Conservation (phyloP, 1,284 basidiomycete genomes). For the Leccinum griseonigrum region DNA sequence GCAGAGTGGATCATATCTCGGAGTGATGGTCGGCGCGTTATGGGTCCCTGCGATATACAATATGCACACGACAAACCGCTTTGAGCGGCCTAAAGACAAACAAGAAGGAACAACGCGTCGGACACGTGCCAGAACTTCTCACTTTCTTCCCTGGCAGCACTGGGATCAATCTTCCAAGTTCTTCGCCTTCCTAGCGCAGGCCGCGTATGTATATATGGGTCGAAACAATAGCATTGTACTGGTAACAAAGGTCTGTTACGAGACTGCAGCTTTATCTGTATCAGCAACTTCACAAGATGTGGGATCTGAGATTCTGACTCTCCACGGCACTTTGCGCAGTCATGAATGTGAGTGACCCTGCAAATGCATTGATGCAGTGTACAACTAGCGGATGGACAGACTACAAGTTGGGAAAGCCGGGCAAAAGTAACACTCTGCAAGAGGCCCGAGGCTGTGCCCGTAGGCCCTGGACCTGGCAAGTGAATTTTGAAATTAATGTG, state of each 20-base stretch:
- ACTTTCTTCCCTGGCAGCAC: background rate
- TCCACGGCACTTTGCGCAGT: background rate
- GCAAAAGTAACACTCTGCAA: background rate
- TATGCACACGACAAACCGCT: background rate
- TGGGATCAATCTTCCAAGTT: background rate
- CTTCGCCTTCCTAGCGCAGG: background rate
- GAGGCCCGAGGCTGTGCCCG: background rate
- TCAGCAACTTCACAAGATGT: background rate
- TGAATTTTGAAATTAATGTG: background rate
- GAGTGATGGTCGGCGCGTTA: background rate
- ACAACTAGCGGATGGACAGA: background rate
- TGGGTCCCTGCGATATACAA: background rate
- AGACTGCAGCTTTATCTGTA: background rate
- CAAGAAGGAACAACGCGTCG: conserved; percentile 5
- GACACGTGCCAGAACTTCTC: conserved; percentile 13
- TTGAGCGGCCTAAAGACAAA: background rate
- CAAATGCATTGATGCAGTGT: too few relatives aligned
- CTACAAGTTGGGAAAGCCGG: background rate
- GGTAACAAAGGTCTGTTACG: background rate
- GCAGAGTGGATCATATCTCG: conserved; percentile 15
- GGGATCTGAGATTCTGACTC: background rate
- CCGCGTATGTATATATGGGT: background rate
- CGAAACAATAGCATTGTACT: background rate
- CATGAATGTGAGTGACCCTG: background rate
- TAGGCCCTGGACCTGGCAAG: background rate